These are phyloP conservation scores for Plenodomus tracheiphilus DNA, from an alignment of 2,329 filamentous ascomycete species.

Conservation along the genomic window DNA sequence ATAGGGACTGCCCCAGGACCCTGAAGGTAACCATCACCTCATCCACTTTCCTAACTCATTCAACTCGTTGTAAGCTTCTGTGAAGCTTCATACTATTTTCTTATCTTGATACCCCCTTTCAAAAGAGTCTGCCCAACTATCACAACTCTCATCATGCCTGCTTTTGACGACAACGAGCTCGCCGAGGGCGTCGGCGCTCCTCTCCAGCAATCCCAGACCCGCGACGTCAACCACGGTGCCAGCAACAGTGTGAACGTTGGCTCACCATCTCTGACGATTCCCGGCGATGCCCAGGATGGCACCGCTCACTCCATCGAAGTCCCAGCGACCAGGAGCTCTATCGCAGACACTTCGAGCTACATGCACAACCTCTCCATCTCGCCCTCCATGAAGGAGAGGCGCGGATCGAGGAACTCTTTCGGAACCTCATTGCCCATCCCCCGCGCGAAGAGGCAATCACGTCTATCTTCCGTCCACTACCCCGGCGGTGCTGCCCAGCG, in stretches of 20 bases:
- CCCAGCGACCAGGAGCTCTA: slow-evolving; percentile 67
- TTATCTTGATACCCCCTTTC: background rate
- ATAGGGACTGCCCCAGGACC: slow-evolving; percentile 29
- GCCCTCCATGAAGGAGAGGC: slow-evolving; percentile 68
- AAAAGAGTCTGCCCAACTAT: background rate
- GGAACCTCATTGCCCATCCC: slow-evolving; percentile 74
- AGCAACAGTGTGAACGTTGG: slow-evolving; percentile 22
- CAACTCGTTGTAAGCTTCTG: slow-evolving; percentile 5
- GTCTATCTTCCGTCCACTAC: slow-evolving; percentile 65
- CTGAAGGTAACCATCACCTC: slow-evolving; percentile 13
- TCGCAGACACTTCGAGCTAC: slow-evolving; percentile 68
- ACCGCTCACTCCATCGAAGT: slow-evolving; percentile 63
- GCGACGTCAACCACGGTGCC: slow-evolving; percentile 22
- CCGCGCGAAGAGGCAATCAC: slow-evolving; percentile 68
- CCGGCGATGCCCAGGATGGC: slow-evolving; percentile 40
- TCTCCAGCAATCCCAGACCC: slow-evolving; percentile 4
- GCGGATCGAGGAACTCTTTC: slow-evolving; percentile 75
- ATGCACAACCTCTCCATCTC: slow-evolving; percentile 74
- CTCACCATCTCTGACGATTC: slow-evolving; percentile 42
- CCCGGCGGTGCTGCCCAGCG: slow-evolving; percentile 52
- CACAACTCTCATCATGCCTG: slow-evolving; percentile 51
- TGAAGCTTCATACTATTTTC: slow-evolving; percentile 3
- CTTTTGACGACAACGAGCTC: slow-evolving; percentile 62
- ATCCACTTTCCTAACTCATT: background rate
- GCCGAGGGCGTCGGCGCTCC: background rate